phyloP scores from a whole-genome alignment of 371 early-diverging fungal species.

The Apophysomyces sp. region DNA sequence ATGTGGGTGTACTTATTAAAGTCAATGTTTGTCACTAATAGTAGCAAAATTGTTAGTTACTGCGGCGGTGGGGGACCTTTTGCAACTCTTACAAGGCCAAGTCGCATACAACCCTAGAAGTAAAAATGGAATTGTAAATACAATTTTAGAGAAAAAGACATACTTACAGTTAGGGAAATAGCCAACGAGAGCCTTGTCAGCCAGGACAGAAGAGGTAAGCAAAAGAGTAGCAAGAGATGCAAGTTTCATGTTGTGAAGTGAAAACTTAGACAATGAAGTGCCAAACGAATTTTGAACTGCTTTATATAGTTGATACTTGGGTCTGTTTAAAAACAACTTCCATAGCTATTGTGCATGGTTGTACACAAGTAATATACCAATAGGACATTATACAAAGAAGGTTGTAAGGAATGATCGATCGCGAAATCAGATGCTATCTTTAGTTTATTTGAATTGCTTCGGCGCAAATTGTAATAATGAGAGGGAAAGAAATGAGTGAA shows the following conservation, averaged over 20 bases:
- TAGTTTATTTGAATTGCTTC: background rate
- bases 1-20: constrained; percentile 59
- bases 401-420: no score
- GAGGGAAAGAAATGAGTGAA: background rate
- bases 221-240: background rate
- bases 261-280: background rate
- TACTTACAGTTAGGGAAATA: constrained; percentile 43
- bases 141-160: constrained; percentile 1
- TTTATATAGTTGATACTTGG: no score
- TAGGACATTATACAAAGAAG: no score
- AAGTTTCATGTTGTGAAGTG: background rate
- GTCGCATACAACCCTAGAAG: constrained; percentile 20
- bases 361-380: no score
- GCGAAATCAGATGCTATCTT: no score
- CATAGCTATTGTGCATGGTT: no score
- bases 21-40: constrained; percentile 34
- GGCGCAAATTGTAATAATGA: background rate
- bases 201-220: background rate
- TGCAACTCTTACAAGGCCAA: constrained; percentile 11
- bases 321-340: no score
- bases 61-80: no score
- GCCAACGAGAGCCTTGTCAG: constrained; percentile 13
- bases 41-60: constrained; percentile 9
- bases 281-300: no score
- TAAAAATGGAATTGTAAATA: background rate